Evolutionary conservation across 805 yeast species (phyloP), one percentile per base, ranked within the genome.

Genomic region (Hemisphaericaspora nanyangensis): DNA sequence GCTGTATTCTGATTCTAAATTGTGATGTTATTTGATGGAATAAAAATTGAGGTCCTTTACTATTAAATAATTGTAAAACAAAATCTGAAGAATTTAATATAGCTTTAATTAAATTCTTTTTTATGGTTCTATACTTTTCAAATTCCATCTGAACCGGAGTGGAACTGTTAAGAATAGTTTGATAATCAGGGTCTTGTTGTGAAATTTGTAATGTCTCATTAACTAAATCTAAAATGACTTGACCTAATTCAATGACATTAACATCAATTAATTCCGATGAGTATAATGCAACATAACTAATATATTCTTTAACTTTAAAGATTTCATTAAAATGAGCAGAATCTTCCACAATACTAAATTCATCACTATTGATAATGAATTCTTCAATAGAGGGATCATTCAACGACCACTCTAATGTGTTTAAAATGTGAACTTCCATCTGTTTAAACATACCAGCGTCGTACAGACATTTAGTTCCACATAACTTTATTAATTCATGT

Each of bases 401-500:
- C 38, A 87, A 65, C 26, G 70, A 69, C 95, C 87, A 87, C 47
- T 77, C 81, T 39, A 68, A 59, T 15, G 73, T 68, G 30, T 57
- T 48, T 38, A 68, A 56, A 29, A 68, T 60, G 47, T 68, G 74
- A 51, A 65, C 51, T 50, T 68, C 74, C 91, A 84, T 85, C 60
- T 84, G 90, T 44, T 77, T 78, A 50, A 68, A 68, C 72, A 66
- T 65, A 6, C 58, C 55, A 22, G 48, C 54, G 39, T 63, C 66
- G 52, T 81, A 81, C 40, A 72, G 72, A 50, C 79, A 74, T 41
- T 71, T 60, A 33, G 75, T 72, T 34, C 86, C 85, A 63, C 95
- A 85, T 48, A 85, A 68, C 50, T 74, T 78, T 41, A 83, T 79
- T 40, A 87, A 70, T 54, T 86, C 95, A 24, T 74, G 67, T 37